These are phyloP conservation scores for Dryadomyces sulphureus DNA, from an alignment of 2,329 filamentous ascomycete species.

Conservation along the genomic window DNA sequence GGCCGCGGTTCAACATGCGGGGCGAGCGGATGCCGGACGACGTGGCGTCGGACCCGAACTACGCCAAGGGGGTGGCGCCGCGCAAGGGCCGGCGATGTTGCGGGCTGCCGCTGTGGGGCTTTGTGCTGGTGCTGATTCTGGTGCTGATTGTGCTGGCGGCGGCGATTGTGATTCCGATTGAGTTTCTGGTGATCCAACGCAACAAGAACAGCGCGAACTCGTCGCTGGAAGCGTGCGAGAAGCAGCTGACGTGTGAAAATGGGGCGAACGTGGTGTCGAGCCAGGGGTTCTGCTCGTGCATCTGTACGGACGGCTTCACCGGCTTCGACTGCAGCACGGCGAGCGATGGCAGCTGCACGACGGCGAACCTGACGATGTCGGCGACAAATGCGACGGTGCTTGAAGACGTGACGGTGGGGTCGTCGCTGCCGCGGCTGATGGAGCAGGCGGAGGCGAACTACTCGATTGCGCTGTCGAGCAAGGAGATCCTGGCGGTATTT, in stretches of 20 bases:
- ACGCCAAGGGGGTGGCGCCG: conserved; percentile 17
- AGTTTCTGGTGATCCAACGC: conserved; percentile 47
- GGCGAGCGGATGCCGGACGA: conserved; percentile 8
- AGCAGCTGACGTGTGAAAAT: conserved; percentile 55
- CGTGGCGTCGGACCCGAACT: conserved; percentile 3
- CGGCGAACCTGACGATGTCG: conserved; percentile 24
- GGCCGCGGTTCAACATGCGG: conserved; percentile 27
- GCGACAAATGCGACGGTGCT: conserved; percentile 21
- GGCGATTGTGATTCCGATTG: conserved; percentile 65
- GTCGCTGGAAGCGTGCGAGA: conserved; percentile 38
- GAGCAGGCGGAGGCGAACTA: conserved; percentile 51
- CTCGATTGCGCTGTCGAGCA: conserved; percentile 57
- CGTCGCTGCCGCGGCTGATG: conserved; percentile 62
- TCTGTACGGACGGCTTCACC: conserved; percentile 81
- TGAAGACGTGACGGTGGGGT: conserved; percentile 64
- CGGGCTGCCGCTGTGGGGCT: conserved; percentile 68
- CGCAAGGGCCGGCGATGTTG: conserved; percentile 50
- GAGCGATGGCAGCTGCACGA: conserved; percentile 36
- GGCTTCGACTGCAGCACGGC: conserved; percentile 34
- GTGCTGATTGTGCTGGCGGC: conserved; percentile 60
- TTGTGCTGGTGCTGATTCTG: conserved; percentile 50
- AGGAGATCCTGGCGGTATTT: conserved; percentile 59
- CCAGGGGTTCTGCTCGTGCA: conserved; percentile 60
- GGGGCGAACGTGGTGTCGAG: conserved; percentile 57
- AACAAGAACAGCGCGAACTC: conserved; percentile 20